Evolutionary conservation across 805 yeast species (phyloP).

Genomic region (Debaryomyces tyrocola): DNA sequence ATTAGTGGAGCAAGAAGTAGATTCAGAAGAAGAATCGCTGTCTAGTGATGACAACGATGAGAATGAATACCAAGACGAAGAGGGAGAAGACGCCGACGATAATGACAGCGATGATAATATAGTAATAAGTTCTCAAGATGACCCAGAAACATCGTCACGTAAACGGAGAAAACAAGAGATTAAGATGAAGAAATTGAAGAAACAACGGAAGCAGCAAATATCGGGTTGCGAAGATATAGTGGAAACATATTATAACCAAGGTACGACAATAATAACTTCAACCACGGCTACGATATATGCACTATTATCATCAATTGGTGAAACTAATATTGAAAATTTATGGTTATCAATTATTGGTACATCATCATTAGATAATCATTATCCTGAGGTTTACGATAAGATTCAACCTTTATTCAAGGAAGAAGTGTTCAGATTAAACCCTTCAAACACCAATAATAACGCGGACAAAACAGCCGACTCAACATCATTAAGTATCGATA

Average conservation of each 20-base stretch:
- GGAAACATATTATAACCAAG: constrained; percentile 80
- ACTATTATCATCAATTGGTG: constrained; percentile 77
- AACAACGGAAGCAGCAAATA: constrained; percentile 39
- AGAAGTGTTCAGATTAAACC: constrained; percentile 72
- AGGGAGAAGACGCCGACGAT: constrained; percentile 25
- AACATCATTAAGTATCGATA: constrained; percentile 60
- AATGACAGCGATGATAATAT: constrained; percentile 14
- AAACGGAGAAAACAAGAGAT: constrained; percentile 32
- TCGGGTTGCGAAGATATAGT: constrained; percentile 53
- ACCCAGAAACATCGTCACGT: constrained; percentile 21
- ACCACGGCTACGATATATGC: constrained; percentile 80
- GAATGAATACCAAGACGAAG: constrained; percentile 30
- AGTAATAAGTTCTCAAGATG: constrained; percentile 22
- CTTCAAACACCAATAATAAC: constrained; percentile 26
- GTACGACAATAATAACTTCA: constrained; percentile 74
- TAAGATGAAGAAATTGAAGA: constrained; percentile 29
- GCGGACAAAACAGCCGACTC: constrained; percentile 38
- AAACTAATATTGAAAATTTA: constrained; percentile 63
- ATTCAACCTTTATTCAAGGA: constrained; percentile 75
- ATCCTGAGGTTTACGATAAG: constrained; percentile 72
- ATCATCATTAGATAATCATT: constrained; percentile 70
- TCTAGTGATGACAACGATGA: constrained; percentile 33
- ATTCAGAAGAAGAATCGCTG: constrained; percentile 30
- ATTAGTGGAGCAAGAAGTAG: constrained; percentile 43
- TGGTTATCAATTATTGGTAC: constrained; percentile 93